A percentile compares a stretch with the other conserved stretches of the same genome.
phyloP scores from a whole-genome alignment of 2,329 filamentous ascomycete species.

The Epichloe aotearoae region DNA sequence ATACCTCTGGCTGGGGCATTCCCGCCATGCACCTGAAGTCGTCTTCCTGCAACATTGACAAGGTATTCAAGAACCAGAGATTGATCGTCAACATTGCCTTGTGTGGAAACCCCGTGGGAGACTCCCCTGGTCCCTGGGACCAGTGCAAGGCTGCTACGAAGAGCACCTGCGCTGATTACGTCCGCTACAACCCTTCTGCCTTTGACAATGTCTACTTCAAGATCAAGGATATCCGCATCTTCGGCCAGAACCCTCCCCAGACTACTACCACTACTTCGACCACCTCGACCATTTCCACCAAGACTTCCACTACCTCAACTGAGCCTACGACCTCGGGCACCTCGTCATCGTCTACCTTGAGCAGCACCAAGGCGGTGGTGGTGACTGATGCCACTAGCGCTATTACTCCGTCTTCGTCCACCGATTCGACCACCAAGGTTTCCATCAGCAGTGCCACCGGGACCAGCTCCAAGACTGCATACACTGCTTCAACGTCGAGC shows the following conservation, averaged over 20 bases:
- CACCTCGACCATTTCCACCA: not conserved
- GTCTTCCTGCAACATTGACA: slow-evolving; percentile 46
- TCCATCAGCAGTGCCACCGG: not conserved
- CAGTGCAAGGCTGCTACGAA: slow-evolving; percentile 14
- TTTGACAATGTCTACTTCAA: slow-evolving; percentile 30
- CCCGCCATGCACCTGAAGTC: slow-evolving; percentile 49
- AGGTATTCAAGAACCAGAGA: slow-evolving; percentile 51
- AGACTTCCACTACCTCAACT: no score
- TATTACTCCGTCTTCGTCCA: not conserved
- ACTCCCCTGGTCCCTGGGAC: slow-evolving; percentile 13
- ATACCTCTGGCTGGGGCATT: slow-evolving; percentile 50
- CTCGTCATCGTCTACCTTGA: not conserved
- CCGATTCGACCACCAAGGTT: not conserved
- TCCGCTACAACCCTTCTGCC: slow-evolving; percentile 21
- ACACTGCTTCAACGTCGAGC: no score
- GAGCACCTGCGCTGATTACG: slow-evolving; percentile 22
- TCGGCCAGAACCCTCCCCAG: slow-evolving; percentile 7
- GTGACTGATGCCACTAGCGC: not conserved
- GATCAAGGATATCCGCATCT: slow-evolving; percentile 29
- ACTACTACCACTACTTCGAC: slow-evolving; percentile 6
- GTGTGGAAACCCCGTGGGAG: slow-evolving; percentile 51
- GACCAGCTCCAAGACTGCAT: no score
- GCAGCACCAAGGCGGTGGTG: not conserved
- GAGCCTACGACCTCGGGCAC: not conserved
- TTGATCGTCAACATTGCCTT: slow-evolving; percentile 65